These are phyloP conservation scores for Aegilops longissima DNA, from an alignment of 176 grass and related monocot species.

Conservation along the genomic window DNA sequence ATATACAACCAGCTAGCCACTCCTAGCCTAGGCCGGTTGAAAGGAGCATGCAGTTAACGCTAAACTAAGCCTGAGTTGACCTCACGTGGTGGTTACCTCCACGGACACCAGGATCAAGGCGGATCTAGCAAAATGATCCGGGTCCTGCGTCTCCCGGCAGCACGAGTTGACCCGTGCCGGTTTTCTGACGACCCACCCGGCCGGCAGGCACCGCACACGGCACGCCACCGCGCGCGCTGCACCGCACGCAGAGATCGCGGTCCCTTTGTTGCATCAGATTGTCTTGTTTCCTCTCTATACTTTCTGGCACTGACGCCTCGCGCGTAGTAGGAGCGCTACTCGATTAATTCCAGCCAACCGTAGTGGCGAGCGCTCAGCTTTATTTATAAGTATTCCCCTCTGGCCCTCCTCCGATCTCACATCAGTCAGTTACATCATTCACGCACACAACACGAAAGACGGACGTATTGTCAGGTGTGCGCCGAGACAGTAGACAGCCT, in stretches of 20 bases:
- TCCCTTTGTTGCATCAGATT: background rate
- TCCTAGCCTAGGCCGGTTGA: background rate
- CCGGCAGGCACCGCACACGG: background rate
- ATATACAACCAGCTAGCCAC: background rate
- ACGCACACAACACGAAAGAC: background rate
- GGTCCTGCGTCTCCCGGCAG: background rate
- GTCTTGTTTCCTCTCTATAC: background rate
- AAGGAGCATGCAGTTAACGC: background rate
- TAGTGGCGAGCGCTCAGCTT: background rate
- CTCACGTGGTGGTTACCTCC: background rate
- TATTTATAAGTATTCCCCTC: background rate
- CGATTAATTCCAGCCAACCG: background rate
- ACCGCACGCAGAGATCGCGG: background rate
- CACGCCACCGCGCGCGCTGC: background rate
- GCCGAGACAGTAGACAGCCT: background rate
- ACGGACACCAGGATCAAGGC: background rate
- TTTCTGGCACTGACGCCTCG: background rate
- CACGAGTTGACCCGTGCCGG: slow-evolving; percentile 34
- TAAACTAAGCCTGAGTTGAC: slow-evolving; percentile 3
- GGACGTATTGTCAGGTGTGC: slow-evolving; percentile 2
- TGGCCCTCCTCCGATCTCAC: background rate
- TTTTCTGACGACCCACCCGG: background rate
- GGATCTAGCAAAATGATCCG: background rate
- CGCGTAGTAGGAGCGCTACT: background rate
- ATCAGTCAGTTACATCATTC: background rate